Evolutionary conservation across 495 filamentous ascomycete genomes (phyloP).

Genomic region (Glarea lozoyensis): DNA sequence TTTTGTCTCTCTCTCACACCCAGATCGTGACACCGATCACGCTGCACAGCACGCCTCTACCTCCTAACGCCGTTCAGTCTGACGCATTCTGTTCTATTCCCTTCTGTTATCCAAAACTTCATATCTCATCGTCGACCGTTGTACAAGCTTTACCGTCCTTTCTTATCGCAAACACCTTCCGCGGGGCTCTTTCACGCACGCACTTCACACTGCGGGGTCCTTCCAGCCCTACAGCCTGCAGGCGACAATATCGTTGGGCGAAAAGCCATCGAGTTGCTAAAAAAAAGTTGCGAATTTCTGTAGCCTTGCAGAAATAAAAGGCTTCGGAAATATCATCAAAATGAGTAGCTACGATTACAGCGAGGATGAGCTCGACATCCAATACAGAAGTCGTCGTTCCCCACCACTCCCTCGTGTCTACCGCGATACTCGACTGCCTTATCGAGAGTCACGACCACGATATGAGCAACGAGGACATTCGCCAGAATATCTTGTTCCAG

Average conservation of each 20-base stretch:
- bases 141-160: background rate
- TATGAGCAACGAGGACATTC: constrained; percentile 1
- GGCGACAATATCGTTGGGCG: no score
- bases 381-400: constrained; percentile 27
- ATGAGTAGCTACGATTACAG: constrained; percentile 22
- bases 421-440: constrained; percentile 13
- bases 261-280: no score
- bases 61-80: background rate
- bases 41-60: background rate
- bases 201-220: background rate
- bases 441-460: constrained; percentile 3
- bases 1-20: constrained; percentile 2
- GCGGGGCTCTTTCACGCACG: background rate
- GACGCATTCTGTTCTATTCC: no score
- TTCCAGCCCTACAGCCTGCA: background rate
- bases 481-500: constrained; percentile 10
- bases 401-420: constrained; percentile 23
- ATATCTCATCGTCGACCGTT: background rate
- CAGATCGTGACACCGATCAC: background rate
- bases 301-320: no score
- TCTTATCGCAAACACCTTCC: background rate
- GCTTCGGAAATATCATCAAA: constrained; percentile 5
- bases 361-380: constrained; percentile 36
- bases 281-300: no score
- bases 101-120: background rate